Evolutionary conservation across 2,329 filamentous ascomycete species (phyloP), one percentile per base, ranked within the genome.

Genomic region (Domatiomyces globalis): DNA sequence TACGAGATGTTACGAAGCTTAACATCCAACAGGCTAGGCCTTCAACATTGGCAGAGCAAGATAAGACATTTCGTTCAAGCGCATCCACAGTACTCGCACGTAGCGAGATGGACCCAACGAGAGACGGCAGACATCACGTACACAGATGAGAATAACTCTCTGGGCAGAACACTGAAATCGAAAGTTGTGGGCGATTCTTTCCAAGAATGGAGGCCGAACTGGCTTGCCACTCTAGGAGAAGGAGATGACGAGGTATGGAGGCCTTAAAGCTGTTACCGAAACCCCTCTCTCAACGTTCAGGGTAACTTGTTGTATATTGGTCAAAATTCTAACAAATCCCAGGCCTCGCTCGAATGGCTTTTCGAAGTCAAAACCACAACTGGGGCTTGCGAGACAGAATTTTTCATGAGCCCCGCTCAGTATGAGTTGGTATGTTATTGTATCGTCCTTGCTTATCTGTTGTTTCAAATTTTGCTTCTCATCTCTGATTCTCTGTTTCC

Each of bases 311-410:
- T 10, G 22, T 25, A 7, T 18, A 25, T 15, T 10, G 12, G 4
- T 17, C 36, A 51, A 10, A 54, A 43, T 20, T 25, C 52, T 49
- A 33, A 49, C 52, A 43, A 7, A 15, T 20, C 25, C 18, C 45
- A 54, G 46, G 15, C n/a, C 33, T 44, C 49, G 2, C 27, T 53
- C 15, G 50, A 54, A 47, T 56, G 50, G 47, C 52, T 56, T 25
- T 50, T 56, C 22, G 52, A 56, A 43, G 52, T 56, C 52, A 56
- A 56, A 42, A 51, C 54, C 2, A 51, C 54, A 10, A 47, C 49
- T 25, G 54, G 54, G 44, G 52, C 54, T 42, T 56, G 54, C 42
- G 48, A 52, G 44, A 52, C 43, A 10, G 45, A 50, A 1, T 56
- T 56, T 29, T 54, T 50, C 39, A 56, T 56, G 54, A 54, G 50